A percentile compares a stretch with the other conserved stretches of the same genome.
These are phyloP conservation scores for Priceomyces medius DNA, from an alignment of 805 yeast species.

Conservation along the genomic window DNA sequence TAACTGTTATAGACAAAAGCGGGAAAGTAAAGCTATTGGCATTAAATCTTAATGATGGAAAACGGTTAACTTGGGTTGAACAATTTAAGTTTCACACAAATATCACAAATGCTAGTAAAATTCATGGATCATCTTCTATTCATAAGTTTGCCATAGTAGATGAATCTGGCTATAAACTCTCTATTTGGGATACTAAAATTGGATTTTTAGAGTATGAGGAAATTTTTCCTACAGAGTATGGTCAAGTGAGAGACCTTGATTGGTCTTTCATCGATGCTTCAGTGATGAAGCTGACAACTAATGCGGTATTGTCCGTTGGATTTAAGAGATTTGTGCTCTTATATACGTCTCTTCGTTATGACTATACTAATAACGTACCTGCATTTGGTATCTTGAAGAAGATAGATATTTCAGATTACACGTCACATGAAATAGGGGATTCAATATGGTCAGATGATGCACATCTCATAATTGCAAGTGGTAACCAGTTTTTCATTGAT, in stretches of 20 bases:
- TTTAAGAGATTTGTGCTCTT: conserved; percentile 61
- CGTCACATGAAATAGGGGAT: conserved; percentile 84
- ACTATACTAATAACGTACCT: conserved; percentile 79
- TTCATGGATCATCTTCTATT: conserved; percentile 69
- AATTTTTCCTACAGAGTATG: conserved; percentile 27
- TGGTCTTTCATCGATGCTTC: conserved; percentile 66
- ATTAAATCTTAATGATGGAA: conserved; percentile 7
- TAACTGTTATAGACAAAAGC: conserved; percentile 55
- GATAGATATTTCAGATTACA: conserved; percentile 66
- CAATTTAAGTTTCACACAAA: conserved; percentile 55
- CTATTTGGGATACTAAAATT: conserved; percentile 78
- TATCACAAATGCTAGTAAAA: conserved; percentile 47
- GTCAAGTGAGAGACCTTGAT: conserved; percentile 67
- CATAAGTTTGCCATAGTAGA: conserved; percentile 76
- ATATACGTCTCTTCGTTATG: conserved; percentile 82
- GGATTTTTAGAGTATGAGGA: conserved; percentile 66
- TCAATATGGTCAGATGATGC: conserved; percentile 84
- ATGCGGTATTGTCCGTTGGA: conserved; percentile 78
- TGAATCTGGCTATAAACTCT: conserved; percentile 46
- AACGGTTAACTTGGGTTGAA: conserved; percentile 47
- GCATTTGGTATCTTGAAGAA: conserved; percentile 74
- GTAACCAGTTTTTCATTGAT: conserved; percentile 83
- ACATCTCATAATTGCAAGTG: conserved; percentile 77
- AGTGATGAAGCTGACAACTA: conserved; percentile 13
- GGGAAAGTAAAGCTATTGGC: conserved; percentile 27